Base-by-base conservation (phyloP, 2,329 filamentous ascomycete species). In the Celoporthe dispersa region DNA sequence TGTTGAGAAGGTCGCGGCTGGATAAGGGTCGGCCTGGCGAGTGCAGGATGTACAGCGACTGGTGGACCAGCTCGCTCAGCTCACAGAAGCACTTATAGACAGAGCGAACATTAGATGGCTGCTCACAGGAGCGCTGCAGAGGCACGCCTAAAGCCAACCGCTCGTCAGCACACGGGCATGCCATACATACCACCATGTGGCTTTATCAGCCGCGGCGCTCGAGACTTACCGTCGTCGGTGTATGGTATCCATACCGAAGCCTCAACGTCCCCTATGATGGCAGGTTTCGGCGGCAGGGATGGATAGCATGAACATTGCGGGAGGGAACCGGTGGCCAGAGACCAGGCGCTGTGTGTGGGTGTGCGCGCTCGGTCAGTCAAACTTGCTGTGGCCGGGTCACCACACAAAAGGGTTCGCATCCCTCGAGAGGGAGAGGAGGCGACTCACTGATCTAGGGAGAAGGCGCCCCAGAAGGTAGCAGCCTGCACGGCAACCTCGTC, bases 11-110 rank as follows among this genome's bases (percentile, higher is more conserved):
- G 53, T 88, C 87, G 53, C 86, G 85, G 73, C 89, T 89, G 0
- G 88, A 91, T 60, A 93, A 83, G 6, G 87, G 87, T 68, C 86
- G 85, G 19, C 87, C 88, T 0, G 92, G 91, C 4, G 91, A 90
- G 76, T 93, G 91, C n/a, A 93, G 85, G 53, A 91, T 86, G 76
- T 91, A 91, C 28, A 92, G 83, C 39, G 90, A 91, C 74, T 91
- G 87, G 77, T 92, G 92, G 1, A 93, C 88, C 1, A 94, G 86
- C 79, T 93, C 91, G 72, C 90, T 92, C 65, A 94, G 84, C 75
- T 91, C 88, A 75, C 90, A 91, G 74, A 93, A 90, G 73, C 90
- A 88, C 78, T 88, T 89, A 77, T 88, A 90, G 7, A 91, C 87
- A 1, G 89, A 90, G 33, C 90, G 84, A 41, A 93, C 89, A 71